Evolutionary conservation across 768 basidiomycete species (phyloP), one percentile per base, ranked within the genome.

Genomic region (Pulveroboletus ravenelii): DNA sequence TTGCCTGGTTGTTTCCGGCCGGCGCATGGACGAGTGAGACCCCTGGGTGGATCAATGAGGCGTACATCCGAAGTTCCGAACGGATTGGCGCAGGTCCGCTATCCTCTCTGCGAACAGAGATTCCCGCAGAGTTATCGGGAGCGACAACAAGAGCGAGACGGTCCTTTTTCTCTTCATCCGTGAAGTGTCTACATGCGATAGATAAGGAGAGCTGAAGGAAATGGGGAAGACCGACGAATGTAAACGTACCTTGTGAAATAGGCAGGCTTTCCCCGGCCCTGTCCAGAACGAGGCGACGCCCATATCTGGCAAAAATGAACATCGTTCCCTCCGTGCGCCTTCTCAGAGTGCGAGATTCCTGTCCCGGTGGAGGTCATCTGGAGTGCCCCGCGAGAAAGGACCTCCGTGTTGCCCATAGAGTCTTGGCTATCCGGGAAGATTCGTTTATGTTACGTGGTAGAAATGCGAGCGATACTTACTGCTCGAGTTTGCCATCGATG

Each of bases 291-390:
- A 14, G 87, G 85, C 6, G 72, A 30, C 1, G 77, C 78, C 85
- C 87, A 88, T 50, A 88, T 87, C 57, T 88, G 86, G 7, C 85
- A 70, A 68, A 87, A 84, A 65, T 87, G 77, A 6, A 73, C 74
- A 38, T 70, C 68, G 53, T 72, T 50, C 18, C 67, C 50, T 17
- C 81, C 79, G 60, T 85, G 63, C 17, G 72, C 76, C 61, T 78
- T 79, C 57, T 87, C 85, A 29, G 84, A 85, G 67, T 97, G 94
- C 0, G 82, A 76, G 60, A 97, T 95, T 4, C 95, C 95, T 0
- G 87, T 93, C 10, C 94, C 94, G 0, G 94, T 84, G 1, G 87
- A 91, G 2, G 93, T 93, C 72, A 96, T 81, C 67, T 97, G 94
- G 30, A 97, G 59, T 59, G 92, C 87, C 1, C 95, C 95, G 14